These are phyloP conservation scores for Cystobasidiaceae sp. DNA, from an alignment of 1,284 basidiomycete genomes.

Conservation along the genomic window DNA sequence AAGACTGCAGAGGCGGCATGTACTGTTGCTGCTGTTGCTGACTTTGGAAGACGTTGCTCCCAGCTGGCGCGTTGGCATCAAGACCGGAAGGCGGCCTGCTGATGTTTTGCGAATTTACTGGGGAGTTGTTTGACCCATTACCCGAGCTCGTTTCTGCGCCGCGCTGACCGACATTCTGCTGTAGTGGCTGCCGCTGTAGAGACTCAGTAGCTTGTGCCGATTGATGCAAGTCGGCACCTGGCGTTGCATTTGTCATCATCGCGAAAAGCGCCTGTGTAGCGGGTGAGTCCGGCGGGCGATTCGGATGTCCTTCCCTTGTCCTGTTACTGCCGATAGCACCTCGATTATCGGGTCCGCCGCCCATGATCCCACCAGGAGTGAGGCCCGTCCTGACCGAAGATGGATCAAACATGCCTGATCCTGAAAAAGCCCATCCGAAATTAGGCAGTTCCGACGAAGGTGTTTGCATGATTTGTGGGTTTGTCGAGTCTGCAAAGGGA, in stretches of 20 bases:
- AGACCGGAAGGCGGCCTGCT: too few relatives aligned
- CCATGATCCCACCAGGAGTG: constrained; percentile 50
- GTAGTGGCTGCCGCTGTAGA: constrained; percentile 1
- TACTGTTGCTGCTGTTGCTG: not conserved
- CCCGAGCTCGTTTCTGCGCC: too few relatives aligned
- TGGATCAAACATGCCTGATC: constrained; percentile 69
- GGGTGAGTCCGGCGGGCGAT: constrained; percentile 79
- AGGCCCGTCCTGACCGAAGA: constrained; percentile 46
- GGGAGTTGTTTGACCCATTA: too few relatives aligned
- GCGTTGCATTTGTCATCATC: constrained; percentile 71
- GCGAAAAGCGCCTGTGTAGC: constrained; percentile 88
- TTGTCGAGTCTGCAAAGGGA: not conserved
- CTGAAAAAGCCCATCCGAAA: constrained; percentile 70
- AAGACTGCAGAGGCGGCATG: constrained; percentile 25
- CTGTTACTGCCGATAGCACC: constrained; percentile 51
- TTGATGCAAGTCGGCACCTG: constrained; percentile 46
- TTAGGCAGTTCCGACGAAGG: constrained; percentile 57
- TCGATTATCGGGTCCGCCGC: constrained; percentile 60
- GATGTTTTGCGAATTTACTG: too few relatives aligned
- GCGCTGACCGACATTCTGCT: too few relatives aligned
- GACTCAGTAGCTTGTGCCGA: constrained; percentile 10
- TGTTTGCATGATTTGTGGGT: constrained; percentile 71
- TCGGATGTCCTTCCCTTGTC: constrained; percentile 48
- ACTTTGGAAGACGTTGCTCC: not conserved
- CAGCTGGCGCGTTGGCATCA: not conserved